Conservation (phyloP, 768 basidiomycete species). For the Cubamyces sp. region DNA sequence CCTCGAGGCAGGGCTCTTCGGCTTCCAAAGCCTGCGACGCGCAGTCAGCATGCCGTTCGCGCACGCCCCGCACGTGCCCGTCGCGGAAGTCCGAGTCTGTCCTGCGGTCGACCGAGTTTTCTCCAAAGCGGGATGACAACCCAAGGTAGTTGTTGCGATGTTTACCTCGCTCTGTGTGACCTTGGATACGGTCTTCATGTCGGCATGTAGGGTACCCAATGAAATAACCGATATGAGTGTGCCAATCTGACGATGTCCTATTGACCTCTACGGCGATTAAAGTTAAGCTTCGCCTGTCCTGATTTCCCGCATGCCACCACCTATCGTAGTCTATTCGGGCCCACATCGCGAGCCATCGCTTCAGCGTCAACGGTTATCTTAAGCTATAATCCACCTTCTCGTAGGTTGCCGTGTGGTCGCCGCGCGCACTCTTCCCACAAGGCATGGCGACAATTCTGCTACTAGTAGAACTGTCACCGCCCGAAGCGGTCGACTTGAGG, state of each 20-base stretch:
- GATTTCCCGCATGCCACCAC: not conserved
- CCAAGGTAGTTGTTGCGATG: conserved; percentile 6
- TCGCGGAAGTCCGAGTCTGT: not conserved
- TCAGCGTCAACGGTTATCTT: not conserved
- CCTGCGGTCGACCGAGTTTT: not conserved
- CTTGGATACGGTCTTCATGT: conserved; percentile 19
- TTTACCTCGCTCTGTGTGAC: conserved; percentile 14
- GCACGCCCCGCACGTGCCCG: conserved; percentile 7
- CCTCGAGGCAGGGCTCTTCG: conserved; percentile 1
- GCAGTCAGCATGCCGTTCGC: not conserved
- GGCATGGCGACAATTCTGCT: not conserved
- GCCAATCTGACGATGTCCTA: not conserved
- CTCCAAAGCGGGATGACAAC: not conserved
- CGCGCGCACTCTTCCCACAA: not conserved
- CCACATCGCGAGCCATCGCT: not conserved
- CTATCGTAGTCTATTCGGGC: not conserved
- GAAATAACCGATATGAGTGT: conserved; percentile 17
- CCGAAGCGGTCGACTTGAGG: not conserved
- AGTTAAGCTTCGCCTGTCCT: conserved; percentile 9
- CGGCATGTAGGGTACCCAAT: conserved; percentile 1
- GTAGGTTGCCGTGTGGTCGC: not conserved
- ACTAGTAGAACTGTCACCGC: not conserved
- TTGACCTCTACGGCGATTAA: conserved; percentile 1
- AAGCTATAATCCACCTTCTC: too few relatives aligned
- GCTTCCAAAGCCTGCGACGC: not conserved